A percentile compares a stretch with the other conserved stretches of the same genome.
Conservation (phyloP, 768 basidiomycete species). For the Infundibulicybe gibba region DNA sequence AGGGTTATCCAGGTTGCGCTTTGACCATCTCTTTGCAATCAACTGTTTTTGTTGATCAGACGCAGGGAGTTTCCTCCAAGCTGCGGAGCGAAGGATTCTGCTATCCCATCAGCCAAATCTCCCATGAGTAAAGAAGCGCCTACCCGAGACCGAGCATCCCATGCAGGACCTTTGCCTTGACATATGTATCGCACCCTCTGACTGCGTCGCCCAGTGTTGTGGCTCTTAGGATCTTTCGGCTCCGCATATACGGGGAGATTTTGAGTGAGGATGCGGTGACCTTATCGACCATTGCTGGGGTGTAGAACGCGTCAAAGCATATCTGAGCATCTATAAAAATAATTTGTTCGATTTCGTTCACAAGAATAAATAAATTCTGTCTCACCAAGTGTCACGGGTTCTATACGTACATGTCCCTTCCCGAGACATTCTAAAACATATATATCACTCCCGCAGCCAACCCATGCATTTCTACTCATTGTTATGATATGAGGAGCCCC, state of each 20-base stretch:
- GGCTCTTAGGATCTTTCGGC: conserved; percentile 51
- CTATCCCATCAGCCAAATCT: conserved; percentile 1
- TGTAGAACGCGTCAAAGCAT: conserved; percentile 43
- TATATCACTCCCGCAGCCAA: conserved; percentile 66
- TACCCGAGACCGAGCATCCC: conserved; percentile 51
- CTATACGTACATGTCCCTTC: conserved; percentile 64
- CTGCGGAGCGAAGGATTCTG: conserved; percentile 61
- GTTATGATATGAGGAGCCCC: conserved; percentile 51
- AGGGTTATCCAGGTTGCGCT: conserved; percentile 14
- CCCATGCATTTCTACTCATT: conserved; percentile 70
- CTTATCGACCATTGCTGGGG: conserved; percentile 44
- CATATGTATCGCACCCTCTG: conserved; percentile 69
- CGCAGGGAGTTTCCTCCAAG: conserved; percentile 63
- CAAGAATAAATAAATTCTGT: conserved; percentile 16
- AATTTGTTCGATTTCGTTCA: conserved; percentile 10
- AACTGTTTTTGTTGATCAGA: conserved; percentile 57
- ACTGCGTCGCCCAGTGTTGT: conserved; percentile 55
- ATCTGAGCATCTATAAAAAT: conserved; percentile 18
- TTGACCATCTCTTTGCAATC: conserved; percentile 49
- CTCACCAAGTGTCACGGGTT: conserved; percentile 34
- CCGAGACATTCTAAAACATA: conserved; percentile 78
- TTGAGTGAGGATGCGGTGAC: conserved; percentile 39
- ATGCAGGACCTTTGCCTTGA: conserved; percentile 46
- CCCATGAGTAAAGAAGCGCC: conserved; percentile 2
- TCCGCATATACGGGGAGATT: conserved; percentile 51